Conservation (phyloP, 2,329 filamentous ascomycete genomes). For the Aspergillus neotritici region DNA sequence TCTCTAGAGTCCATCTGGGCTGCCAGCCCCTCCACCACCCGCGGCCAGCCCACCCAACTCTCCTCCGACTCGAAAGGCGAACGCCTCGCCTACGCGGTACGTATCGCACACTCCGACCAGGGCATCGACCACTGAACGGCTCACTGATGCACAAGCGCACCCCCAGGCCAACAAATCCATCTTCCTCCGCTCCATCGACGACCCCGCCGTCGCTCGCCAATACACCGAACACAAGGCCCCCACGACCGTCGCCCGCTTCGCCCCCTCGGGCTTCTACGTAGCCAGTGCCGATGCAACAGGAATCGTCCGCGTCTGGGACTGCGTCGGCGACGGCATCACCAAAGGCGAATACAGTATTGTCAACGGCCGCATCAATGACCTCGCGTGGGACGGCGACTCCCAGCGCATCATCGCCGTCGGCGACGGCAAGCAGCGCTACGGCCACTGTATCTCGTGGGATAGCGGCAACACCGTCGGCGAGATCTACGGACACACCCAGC, state of each 20-base stretch:
- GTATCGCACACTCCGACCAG: conserved; percentile 29
- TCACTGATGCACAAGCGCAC: no score
- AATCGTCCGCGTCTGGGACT: conserved; percentile 85
- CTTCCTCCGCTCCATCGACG: conserved; percentile 90
- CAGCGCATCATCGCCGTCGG: conserved; percentile 95
- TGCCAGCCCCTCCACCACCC: conserved; percentile 72
- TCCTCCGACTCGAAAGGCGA: conserved; percentile 85
- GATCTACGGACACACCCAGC: conserved; percentile 82
- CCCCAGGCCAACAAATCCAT: conserved; percentile 86
- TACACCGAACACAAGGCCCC: conserved; percentile 85
- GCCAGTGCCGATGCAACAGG: conserved; percentile 86
- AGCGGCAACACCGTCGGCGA: conserved; percentile 95
- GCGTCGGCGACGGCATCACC: conserved; percentile 75
- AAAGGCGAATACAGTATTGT: conserved; percentile 95
- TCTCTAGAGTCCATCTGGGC: conserved; percentile 67
- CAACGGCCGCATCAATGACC: conserved; percentile 88
- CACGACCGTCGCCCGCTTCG: conserved; percentile 89
- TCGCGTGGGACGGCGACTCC: conserved; percentile 96
- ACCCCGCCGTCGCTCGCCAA: conserved; percentile 76
- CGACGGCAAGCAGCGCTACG: conserved; percentile 87
- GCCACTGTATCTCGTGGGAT: conserved; percentile 90
- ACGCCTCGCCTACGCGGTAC: conserved; percentile 84
- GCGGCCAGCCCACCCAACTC: conserved; percentile 83
- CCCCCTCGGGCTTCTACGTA: conserved; percentile 90
- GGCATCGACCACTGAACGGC: no score